These are phyloP conservation scores for Syncephalastrum sp. DNA, from an alignment of 371 early-diverging fungal genomes.

Conservation along the genomic window DNA sequence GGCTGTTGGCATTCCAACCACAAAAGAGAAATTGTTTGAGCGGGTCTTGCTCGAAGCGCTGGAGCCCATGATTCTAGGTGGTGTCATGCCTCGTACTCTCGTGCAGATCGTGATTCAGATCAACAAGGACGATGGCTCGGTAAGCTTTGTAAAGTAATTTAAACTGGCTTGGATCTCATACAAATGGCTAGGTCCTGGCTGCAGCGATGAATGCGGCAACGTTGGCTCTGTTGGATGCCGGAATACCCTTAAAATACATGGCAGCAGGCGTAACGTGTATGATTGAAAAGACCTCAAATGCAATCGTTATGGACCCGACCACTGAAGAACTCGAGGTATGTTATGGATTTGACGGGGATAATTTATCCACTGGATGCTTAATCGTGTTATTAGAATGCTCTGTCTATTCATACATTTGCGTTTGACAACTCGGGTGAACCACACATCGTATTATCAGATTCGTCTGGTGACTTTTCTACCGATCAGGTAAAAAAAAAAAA, in stretches of 20 bases:
- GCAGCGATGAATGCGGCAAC: slow-evolving; percentile 83
- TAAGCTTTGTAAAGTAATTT: slow-evolving; percentile 25
- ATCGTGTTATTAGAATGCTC: slow-evolving; percentile 44
- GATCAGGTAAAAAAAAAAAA: slow-evolving; percentile 52
- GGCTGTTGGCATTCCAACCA: slow-evolving; percentile 60
- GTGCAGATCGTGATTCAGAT: slow-evolving; percentile 85
- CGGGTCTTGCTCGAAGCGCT: slow-evolving; percentile 65
- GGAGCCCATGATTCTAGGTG: slow-evolving; percentile 72
- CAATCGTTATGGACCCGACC: slow-evolving; percentile 79
- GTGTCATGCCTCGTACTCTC: slow-evolving; percentile 87
- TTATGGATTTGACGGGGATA: neutral
- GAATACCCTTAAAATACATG: slow-evolving; percentile 79
- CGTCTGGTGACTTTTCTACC: slow-evolving; percentile 68
- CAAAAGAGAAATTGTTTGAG: slow-evolving; percentile 77
- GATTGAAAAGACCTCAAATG: slow-evolving; percentile 55
- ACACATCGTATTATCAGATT: slow-evolving; percentile 54
- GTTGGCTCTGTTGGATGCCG: slow-evolving; percentile 89
- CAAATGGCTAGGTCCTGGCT: slow-evolving; percentile 54
- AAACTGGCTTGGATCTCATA: neutral
- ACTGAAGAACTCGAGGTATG: slow-evolving; percentile 67
- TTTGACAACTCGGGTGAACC: slow-evolving; percentile 61
- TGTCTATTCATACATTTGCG: slow-evolving; percentile 83
- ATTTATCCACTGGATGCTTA: neutral
- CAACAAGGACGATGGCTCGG: slow-evolving; percentile 82
- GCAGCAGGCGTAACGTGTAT: slow-evolving; percentile 73